phyloP scores from a whole-genome alignment of 208 protist genomes.

The Trichomonas tenax region DNA sequence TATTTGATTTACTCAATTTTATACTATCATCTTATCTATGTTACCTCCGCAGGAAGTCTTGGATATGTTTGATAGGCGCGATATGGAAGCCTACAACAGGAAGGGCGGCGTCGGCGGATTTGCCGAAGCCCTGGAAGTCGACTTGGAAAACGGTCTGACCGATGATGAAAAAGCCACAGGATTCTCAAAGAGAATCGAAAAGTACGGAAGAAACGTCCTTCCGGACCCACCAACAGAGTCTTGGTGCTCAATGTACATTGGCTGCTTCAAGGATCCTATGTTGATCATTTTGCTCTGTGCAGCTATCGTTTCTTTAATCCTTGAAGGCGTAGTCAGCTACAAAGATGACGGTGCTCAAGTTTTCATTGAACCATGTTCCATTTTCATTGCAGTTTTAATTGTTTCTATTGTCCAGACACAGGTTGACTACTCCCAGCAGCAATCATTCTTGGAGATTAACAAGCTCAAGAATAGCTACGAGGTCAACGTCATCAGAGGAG shows the following conservation, averaged over 20 bases:
- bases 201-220: neutral
- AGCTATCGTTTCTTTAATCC: neutral
- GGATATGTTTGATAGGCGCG: neutral
- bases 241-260: neutral
- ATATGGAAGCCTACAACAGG: neutral
- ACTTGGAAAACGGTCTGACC: neutral
- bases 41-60: neutral
- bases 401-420: neutral
- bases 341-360: neutral
- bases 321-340: neutral
- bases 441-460: neutral
- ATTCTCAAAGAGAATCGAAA: neutral
- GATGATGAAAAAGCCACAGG: neutral
- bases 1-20: too few species aligned
- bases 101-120: neutral
- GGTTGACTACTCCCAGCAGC: neutral
- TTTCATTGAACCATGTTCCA: neutral
- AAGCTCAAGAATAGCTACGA: neutral
- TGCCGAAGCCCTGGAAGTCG: neutral
- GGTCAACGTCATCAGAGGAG: neutral
- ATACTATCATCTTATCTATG: too few species aligned
- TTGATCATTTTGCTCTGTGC: neutral
- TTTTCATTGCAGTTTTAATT: neutral
- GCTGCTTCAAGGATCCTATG: neutral
- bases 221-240: neutral